Conservation (phyloP, 805 yeast genomes). For the Kazachstania bromeliacearum region DNA sequence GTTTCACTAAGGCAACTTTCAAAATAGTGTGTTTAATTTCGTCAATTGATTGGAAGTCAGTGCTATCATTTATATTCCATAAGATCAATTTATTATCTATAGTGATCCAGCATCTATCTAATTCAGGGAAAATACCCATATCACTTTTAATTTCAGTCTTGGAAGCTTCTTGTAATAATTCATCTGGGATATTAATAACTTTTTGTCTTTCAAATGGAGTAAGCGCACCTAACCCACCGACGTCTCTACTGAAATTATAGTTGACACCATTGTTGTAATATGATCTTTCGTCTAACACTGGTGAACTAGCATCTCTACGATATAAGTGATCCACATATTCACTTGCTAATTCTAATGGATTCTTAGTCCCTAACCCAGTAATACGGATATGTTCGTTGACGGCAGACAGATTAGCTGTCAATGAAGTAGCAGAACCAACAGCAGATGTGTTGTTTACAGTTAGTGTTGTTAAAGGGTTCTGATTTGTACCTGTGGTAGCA, state of each 20-base stretch:
- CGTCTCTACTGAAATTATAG: conserved; percentile 53
- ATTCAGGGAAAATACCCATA: conserved; percentile 76
- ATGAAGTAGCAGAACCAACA: not conserved
- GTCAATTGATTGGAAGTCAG: conserved; percentile 72
- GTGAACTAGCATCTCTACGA: conserved; percentile 49
- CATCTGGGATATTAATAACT: conserved; percentile 69
- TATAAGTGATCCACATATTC: conserved; percentile 52
- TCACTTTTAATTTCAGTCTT: conserved; percentile 56
- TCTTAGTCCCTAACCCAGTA: conserved; percentile 25
- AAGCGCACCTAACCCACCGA: conserved; percentile 39
- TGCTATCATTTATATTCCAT: conserved; percentile 65
- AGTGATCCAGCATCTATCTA: conserved; percentile 78
- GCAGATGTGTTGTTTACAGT: not conserved
- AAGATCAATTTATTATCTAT: conserved; percentile 72
- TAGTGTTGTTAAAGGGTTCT: conserved; percentile 1
- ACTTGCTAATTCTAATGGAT: conserved; percentile 45
- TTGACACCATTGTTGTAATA: conserved; percentile 49
- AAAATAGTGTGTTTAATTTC: conserved; percentile 71
- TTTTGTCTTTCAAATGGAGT: conserved; percentile 70
- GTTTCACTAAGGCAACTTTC: conserved; percentile 68
- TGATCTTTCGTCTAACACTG: conserved; percentile 41
- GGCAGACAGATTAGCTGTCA: conserved; percentile 3
- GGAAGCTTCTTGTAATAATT: conserved; percentile 62
- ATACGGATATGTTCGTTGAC: conserved; percentile 28
- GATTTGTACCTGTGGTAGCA: conserved; percentile 2